Conservation (phyloP, 2,329 filamentous ascomycete species). For the Cercospora berteroae region DNA sequence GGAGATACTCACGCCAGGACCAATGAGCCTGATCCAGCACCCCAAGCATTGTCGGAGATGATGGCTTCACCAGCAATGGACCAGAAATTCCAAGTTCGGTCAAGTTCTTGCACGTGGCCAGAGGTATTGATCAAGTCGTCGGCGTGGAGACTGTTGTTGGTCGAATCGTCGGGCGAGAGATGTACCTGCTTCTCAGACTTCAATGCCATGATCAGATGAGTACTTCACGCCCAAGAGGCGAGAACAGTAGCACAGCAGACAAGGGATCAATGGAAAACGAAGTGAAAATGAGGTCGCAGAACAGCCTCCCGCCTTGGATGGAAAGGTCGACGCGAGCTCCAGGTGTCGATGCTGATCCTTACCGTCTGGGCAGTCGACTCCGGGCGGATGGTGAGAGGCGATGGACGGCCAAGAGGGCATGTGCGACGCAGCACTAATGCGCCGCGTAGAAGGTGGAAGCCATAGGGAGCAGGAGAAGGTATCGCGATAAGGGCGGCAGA, state of each 20-base stretch:
- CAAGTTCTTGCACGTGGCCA: conserved; percentile 53
- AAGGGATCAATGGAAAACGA: neutral
- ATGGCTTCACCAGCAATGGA: conserved; percentile 48
- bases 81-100: conserved; percentile 50
- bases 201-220: neutral
- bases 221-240: neutral
- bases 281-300: neutral
- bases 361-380: neutral
- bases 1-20: conserved; percentile 27
- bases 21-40: conserved; percentile 26
- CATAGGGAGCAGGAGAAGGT: neutral
- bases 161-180: neutral
- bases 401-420: neutral
- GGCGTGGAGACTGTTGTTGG: neutral
- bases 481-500: neutral
- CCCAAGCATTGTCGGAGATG: conserved; percentile 38
- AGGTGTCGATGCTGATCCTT: neutral
- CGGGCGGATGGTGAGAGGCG: neutral
- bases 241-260: neutral
- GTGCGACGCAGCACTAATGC: conserved; percentile 3
- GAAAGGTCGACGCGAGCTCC: neutral
- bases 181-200: neutral
- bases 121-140: conserved; percentile 48
- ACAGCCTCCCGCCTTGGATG: neutral
- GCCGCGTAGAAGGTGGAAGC: neutral